A percentile compares a stretch with the other conserved stretches of the same genome.
These are phyloP conservation scores for Aspergillus indologenus DNA, from an alignment of 495 filamentous ascomycete species.

Conservation along the genomic window DNA sequence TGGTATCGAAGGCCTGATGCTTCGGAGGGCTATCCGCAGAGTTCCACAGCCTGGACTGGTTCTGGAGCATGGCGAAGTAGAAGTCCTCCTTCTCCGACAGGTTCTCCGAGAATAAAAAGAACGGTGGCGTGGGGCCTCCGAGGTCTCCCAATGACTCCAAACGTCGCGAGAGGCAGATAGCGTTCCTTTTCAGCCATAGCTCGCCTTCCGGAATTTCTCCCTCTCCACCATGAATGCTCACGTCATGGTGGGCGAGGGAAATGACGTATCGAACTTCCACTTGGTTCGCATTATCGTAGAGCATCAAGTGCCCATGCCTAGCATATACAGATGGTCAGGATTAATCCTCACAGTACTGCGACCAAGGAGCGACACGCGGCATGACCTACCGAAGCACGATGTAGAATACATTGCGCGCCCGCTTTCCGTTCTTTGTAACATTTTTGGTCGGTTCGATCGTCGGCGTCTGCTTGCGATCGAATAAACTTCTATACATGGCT, in stretches of 20 bases:
- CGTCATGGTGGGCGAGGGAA: conserved; percentile 79
- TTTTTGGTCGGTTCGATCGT: conserved; percentile 46
- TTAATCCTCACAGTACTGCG: conserved; percentile 2
- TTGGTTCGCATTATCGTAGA: conserved; percentile 87
- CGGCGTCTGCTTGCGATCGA: conserved; percentile 73
- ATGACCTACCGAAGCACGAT: conserved; percentile 74
- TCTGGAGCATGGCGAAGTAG: conserved; percentile 86
- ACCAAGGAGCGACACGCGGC: not conserved
- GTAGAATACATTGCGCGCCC: conserved; percentile 86
- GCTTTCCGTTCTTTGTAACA: conserved; percentile 62
- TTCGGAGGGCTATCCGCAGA: conserved; percentile 59
- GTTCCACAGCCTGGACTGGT: conserved; percentile 66
- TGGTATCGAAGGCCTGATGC: conserved; percentile 75
- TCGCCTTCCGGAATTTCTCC: conserved; percentile 84
- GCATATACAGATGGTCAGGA: conserved; percentile 20
- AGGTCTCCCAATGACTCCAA: conserved; percentile 58
- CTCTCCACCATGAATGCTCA: conserved; percentile 82
- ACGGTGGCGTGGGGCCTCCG: conserved; percentile 66
- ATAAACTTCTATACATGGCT: conserved; percentile 94
- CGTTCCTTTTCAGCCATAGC: conserved; percentile 92
- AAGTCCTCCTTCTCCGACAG: conserved; percentile 97
- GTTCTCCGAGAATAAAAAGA: conserved; percentile 91
- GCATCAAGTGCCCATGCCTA: conserved; percentile 94
- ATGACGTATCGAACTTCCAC: conserved; percentile 94
- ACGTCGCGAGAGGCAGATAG: conserved; percentile 77